phyloP scores from a whole-genome alignment of 2,329 filamentous ascomycete species.

The Fusarium agapanthi region DNA sequence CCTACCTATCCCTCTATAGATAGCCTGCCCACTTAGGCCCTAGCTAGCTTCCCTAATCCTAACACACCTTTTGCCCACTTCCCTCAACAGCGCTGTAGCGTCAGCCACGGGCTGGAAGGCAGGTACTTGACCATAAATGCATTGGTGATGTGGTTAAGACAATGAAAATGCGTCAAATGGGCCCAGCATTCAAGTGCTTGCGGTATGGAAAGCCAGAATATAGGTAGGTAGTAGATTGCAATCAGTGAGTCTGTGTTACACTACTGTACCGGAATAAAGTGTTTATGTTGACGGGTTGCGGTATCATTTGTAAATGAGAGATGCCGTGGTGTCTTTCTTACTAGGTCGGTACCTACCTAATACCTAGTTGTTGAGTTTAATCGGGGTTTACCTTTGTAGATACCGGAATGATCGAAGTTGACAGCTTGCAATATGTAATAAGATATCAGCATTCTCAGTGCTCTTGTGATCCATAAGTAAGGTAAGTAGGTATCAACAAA shows the following conservation, averaged over 20 bases:
- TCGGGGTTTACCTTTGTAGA: background rate
- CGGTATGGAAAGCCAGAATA: background rate
- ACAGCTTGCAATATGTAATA: background rate
- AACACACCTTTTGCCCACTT: too few relatives aligned
- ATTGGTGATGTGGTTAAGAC: background rate
- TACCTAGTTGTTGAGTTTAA: background rate
- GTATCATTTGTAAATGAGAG: background rate
- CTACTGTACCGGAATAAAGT: background rate
- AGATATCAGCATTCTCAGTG: background rate
- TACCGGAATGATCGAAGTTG: background rate
- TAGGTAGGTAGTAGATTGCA: background rate
- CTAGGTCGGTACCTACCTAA: background rate
- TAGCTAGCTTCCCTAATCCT: too few relatives aligned
- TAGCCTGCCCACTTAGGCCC: too few relatives aligned
- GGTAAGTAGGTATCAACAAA: background rate
- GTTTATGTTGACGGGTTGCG: background rate
- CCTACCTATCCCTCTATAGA: too few relatives aligned
- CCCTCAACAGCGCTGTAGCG: conserved; percentile 3
- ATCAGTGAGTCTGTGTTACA: conserved; percentile 2
- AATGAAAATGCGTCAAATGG: background rate
- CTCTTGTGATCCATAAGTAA: background rate
- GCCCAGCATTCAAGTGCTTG: background rate
- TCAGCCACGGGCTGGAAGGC: conserved; percentile 9
- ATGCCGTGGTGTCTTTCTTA: background rate
- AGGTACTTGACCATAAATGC: background rate